phyloP scores from a whole-genome alignment of 176 grass and related monocot genomes.

The Avena insularis region DNA sequence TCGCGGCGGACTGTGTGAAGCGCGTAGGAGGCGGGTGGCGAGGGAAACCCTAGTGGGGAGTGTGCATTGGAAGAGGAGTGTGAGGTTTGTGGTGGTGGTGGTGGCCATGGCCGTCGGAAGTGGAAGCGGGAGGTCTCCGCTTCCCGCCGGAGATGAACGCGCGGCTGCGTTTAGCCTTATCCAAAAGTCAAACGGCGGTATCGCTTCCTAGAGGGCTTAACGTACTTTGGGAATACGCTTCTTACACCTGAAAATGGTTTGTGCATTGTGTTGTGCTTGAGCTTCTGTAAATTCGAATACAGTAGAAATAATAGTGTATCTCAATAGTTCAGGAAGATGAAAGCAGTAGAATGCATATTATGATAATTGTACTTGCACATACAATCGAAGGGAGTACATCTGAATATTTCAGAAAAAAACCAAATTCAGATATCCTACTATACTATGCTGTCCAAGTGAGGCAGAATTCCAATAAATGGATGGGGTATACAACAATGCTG shows the following conservation, averaged over 20 bases:
- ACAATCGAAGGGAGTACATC: background rate
- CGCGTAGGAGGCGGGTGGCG: background rate
- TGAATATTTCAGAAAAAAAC: background rate
- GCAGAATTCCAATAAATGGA: background rate
- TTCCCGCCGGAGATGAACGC: slow-evolving; percentile 32
- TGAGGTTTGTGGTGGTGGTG: background rate
- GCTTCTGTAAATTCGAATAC: background rate
- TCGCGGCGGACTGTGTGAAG: background rate
- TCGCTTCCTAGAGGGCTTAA: background rate
- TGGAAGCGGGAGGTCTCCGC: slow-evolving; percentile 16
- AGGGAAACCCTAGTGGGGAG: background rate
- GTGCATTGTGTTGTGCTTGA: background rate
- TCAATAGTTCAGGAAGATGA: background rate
- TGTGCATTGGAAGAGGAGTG: background rate
- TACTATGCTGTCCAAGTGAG: background rate
- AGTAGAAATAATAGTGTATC: no score
- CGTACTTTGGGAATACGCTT: background rate
- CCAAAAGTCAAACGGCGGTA: background rate
- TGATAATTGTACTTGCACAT: background rate
- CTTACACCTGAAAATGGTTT: no score
- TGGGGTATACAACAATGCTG: background rate
- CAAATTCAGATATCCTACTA: background rate
- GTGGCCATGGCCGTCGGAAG: slow-evolving; percentile 32
- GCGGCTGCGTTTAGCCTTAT: slow-evolving; percentile 29
- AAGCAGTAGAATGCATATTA: background rate